phyloP scores from a whole-genome alignment of 768 basidiomycete species.

The Lactifluus hygrophoroides region DNA sequence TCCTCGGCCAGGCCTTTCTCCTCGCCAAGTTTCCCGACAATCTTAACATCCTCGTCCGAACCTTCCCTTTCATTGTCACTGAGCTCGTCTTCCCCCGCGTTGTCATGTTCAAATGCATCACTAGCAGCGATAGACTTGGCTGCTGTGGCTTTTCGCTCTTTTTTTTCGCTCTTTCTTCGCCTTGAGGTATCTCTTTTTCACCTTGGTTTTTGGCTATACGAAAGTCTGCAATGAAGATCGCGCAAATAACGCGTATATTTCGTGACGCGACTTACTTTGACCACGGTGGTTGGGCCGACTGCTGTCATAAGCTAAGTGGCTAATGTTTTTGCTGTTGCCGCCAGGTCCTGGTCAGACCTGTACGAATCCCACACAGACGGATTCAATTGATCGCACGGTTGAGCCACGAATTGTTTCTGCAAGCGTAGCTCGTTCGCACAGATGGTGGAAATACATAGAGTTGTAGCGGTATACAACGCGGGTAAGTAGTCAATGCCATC shows the following conservation, averaged over 20 bases:
- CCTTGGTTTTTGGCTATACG: slow-evolving; percentile 52
- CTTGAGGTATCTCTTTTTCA: slow-evolving; percentile 64
- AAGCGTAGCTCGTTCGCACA: background rate
- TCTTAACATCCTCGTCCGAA: background rate
- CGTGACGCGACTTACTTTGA: slow-evolving; percentile 18
- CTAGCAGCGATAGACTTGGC: slow-evolving; percentile 22
- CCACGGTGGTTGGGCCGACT: background rate
- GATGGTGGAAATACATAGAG: background rate
- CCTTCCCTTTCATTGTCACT: background rate
- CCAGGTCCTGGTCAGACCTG: slow-evolving; percentile 9
- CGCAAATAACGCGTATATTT: background rate
- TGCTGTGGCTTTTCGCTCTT: slow-evolving; percentile 34
- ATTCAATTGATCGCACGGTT: slow-evolving; percentile 1
- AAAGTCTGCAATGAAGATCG: background rate
- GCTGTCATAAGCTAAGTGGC: slow-evolving; percentile 6
- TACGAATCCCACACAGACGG: slow-evolving; percentile 10
- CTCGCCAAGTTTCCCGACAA: background rate
- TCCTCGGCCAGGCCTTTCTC: background rate
- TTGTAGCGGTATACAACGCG: background rate
- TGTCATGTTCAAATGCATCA: slow-evolving; percentile 21
- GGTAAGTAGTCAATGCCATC: slow-evolving; percentile 5
- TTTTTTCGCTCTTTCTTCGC: slow-evolving; percentile 62
- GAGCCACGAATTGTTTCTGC: background rate
- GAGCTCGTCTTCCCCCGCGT: no score
- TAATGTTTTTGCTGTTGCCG: background rate